Evolutionary conservation across 2,329 filamentous ascomycete species (phyloP).

Genomic region (Emergomyces orientalis): DNA sequence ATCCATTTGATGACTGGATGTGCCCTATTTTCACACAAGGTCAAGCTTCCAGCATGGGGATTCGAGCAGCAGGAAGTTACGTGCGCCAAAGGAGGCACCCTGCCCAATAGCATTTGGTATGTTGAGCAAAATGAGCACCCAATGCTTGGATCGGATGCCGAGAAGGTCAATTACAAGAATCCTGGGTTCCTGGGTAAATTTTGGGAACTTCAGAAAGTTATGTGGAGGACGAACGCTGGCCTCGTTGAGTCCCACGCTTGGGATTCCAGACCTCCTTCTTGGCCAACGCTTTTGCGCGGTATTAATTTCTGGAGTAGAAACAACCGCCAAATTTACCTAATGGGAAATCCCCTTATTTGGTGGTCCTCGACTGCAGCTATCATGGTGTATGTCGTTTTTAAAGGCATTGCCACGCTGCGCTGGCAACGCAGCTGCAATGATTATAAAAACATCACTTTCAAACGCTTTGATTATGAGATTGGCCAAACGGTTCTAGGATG

Average conservation of each 20-base stretch:
- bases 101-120: slow-evolving; percentile 97
- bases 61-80: slow-evolving; percentile 99
- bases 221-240: slow-evolving; percentile 98
- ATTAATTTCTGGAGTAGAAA: slow-evolving; percentile 99
- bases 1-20: slow-evolving; percentile 96
- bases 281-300: slow-evolving; percentile 83
- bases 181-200: slow-evolving; percentile 97
- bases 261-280: slow-evolving; percentile 90
- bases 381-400: slow-evolving; percentile 68
- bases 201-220: slow-evolving; percentile 91
- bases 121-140: slow-evolving; percentile 86
- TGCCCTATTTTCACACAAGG: slow-evolving; percentile 94
- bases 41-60: slow-evolving; percentile 96
- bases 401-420: slow-evolving; percentile 73
- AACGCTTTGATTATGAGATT: slow-evolving; percentile 96
- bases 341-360: slow-evolving; percentile 93
- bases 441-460: slow-evolving; percentile 73
- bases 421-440: slow-evolving; percentile 93
- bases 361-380: slow-evolving; percentile 77
- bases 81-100: slow-evolving; percentile 78
- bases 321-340: slow-evolving; percentile 88
- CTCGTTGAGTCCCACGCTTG: slow-evolving; percentile 94
- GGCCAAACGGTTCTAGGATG: slow-evolving; percentile 84
- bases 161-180: slow-evolving; percentile 92
- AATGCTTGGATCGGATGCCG: slow-evolving; percentile 60